These are phyloP conservation scores for Chlorella sp. DNA, from an alignment of 139 green algal species.

Conservation along the genomic window DNA sequence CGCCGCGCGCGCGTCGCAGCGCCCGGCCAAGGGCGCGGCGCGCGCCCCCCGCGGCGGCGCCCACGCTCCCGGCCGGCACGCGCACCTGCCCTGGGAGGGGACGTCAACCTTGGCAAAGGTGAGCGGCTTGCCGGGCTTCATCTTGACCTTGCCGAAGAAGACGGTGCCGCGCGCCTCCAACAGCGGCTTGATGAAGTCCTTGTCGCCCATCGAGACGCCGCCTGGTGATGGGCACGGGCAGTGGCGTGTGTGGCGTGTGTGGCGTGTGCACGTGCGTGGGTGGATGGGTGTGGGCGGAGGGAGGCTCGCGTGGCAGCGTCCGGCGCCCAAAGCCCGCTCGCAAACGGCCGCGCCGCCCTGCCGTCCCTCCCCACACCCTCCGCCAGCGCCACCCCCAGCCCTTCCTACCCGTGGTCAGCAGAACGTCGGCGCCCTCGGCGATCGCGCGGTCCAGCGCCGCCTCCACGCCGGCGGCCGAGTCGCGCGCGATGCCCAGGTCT, in stretches of 20 bases:
- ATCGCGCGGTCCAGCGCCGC: conserved; percentile 68
- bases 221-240: conserved; percentile 52
- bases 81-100: conserved; percentile 51
- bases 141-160: conserved; percentile 92
- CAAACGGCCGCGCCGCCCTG: too few species aligned
- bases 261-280: not conserved
- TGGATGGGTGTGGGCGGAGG: not conserved
- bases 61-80: too few species aligned
- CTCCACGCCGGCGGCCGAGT: conserved; percentile 59
- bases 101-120: conserved; percentile 90
- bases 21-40: too few species aligned
- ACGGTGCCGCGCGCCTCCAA: conserved; percentile 80
- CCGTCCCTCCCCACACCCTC: too few species aligned
- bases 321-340: too few species aligned
- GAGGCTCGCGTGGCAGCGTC: too few species aligned
- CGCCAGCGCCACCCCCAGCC: too few species aligned
- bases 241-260: too few species aligned
- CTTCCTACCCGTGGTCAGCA: conserved; percentile 78
- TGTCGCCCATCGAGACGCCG: conserved; percentile 96
- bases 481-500: conserved; percentile 83
- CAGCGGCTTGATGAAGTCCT: conserved; percentile 95
- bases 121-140: conserved; percentile 98
- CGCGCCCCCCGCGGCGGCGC: too few species aligned
- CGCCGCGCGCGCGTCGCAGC: too few species aligned
- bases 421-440: conserved; percentile 68